Conservation (phyloP, 1,284 basidiomycete species). For the Cryptococcus amylolentus region DNA sequence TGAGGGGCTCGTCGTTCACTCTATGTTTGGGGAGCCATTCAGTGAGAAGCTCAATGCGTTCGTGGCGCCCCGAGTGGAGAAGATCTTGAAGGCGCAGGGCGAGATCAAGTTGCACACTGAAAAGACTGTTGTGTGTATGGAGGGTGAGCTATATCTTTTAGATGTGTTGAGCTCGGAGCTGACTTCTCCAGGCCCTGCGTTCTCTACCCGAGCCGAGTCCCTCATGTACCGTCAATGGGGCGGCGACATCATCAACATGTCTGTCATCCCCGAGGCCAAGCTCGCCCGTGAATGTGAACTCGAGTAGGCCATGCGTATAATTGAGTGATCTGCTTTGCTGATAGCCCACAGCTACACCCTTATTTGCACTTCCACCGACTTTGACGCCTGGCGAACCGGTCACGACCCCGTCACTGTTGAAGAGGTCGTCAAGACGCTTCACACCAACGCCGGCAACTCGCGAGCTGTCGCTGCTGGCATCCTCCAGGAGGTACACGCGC, state of each 20-base stretch:
- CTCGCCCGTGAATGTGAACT: slow-evolving; percentile 92
- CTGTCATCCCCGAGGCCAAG: slow-evolving; percentile 91
- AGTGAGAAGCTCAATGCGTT: slow-evolving; percentile 63
- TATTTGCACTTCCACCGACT: slow-evolving; percentile 85
- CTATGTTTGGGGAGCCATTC: slow-evolving; percentile 91
- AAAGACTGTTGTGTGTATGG: slow-evolving; percentile 93
- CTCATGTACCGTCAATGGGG: slow-evolving; percentile 91
- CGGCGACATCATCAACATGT: slow-evolving; percentile 93
- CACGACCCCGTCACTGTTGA: slow-evolving; percentile 80
- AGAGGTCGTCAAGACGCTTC: slow-evolving; percentile 76
- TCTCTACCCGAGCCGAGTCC: slow-evolving; percentile 86
- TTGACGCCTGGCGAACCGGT: slow-evolving; percentile 81
- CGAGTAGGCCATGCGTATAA: slow-evolving; percentile 56
- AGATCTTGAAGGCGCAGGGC: slow-evolving; percentile 59
- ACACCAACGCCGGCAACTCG: slow-evolving; percentile 78
- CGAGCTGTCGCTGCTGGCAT: slow-evolving; percentile 65
- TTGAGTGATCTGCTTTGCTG: neutral
- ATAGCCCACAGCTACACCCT: slow-evolving; percentile 67
- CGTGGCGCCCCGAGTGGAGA: slow-evolving; percentile 62
- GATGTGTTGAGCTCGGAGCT: neutral
- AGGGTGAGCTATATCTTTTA: slow-evolving; percentile 65
- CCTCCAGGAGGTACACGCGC: slow-evolving; percentile 70
- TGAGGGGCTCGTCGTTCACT: slow-evolving; percentile 79
- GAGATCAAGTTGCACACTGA: slow-evolving; percentile 65
- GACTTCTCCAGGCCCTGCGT: slow-evolving; percentile 39